These are phyloP conservation scores for Pyropia yezoensis DNA, from an alignment of 23 red algal species.

Conservation along the genomic window DNA sequence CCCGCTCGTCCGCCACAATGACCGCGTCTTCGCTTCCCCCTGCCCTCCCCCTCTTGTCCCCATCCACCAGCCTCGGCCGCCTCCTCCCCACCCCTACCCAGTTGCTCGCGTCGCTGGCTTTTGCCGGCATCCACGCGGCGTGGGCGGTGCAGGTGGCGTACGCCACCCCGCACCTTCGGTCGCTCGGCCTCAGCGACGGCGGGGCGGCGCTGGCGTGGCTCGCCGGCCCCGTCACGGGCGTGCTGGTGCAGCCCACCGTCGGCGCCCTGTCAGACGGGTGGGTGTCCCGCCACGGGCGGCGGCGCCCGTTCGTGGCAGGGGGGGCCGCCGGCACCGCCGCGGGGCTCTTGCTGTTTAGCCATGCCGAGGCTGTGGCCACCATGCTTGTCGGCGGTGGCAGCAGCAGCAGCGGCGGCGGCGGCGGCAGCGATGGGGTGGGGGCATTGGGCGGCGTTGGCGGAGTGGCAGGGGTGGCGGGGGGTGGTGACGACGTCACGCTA, in stretches of 20 bases:
- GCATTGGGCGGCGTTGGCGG: background rate
- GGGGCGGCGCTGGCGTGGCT: slow-evolving; percentile 40
- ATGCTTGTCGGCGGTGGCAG: background rate
- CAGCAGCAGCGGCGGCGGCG: background rate
- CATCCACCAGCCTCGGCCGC: too few relatives aligned
- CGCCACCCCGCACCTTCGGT: slow-evolving; percentile 17
- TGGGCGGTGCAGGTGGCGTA: slow-evolving; percentile 45
- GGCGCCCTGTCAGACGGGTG: slow-evolving; percentile 20
- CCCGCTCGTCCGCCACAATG: too few relatives aligned
- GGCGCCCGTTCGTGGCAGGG: slow-evolving; percentile 23
- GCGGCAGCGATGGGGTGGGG: background rate
- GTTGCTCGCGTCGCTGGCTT: background rate
- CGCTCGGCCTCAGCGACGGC: slow-evolving; percentile 13
- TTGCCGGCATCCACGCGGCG: slow-evolving; percentile 17
- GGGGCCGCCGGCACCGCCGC: slow-evolving; percentile 10
- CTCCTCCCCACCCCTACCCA: too few relatives aligned
- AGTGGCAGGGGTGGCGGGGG: background rate
- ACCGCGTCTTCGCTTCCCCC: too few relatives aligned
- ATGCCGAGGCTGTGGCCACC: background rate
- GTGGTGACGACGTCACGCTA: background rate
- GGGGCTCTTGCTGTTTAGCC: slow-evolving; percentile 16
- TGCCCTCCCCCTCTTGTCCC: too few relatives aligned
- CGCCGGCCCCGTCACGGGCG: slow-evolving; percentile 33
- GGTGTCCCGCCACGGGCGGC: slow-evolving; percentile 7
- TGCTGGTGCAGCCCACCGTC: slow-evolving; percentile 31